Evolutionary conservation across 768 basidiomycete species (phyloP).

Genomic region (Kwoniella sp.): DNA sequence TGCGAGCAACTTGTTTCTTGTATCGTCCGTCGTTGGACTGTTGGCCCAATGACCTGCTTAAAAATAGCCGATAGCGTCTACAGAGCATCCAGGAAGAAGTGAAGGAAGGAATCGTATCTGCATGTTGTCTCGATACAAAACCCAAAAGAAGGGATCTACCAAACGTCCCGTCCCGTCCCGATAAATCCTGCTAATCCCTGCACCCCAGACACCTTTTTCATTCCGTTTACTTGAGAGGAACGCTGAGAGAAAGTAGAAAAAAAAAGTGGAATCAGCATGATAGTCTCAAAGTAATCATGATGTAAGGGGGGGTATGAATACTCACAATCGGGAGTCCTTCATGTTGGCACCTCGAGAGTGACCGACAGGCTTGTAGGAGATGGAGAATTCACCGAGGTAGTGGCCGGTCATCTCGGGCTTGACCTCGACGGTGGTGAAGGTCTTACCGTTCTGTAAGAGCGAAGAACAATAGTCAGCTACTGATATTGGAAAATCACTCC

Average conservation of each 20-base stretch:
- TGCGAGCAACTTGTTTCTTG: no score
- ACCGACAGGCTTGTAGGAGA: constrained; percentile 97
- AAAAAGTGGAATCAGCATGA: constrained; percentile 1
- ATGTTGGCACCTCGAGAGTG: constrained; percentile 99
- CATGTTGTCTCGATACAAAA: constrained; percentile 27
- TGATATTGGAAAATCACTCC: not conserved
- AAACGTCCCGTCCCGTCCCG: not conserved
- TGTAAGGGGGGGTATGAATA: no score
- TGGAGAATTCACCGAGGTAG: constrained; percentile 87
- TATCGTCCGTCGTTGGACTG: no score
- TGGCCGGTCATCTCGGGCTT: constrained; percentile 99
- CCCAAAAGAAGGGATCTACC: constrained; percentile 7
- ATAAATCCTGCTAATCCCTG: not conserved
- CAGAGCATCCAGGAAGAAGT: no score
- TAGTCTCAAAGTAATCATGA: no score
- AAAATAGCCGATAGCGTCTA: no score
- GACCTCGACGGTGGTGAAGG: constrained; percentile 79
- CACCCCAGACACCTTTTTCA: not conserved
- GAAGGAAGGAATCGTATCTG: constrained; percentile 26
- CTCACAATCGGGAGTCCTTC: constrained; percentile 58
- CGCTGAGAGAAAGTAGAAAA: constrained; percentile 55
- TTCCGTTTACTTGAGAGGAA: constrained; percentile 87
- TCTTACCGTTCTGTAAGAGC: constrained; percentile 53
- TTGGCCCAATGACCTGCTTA: no score
- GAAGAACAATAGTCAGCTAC: not conserved